These are phyloP conservation scores for Theileria orientalis DNA, from an alignment of 169 alveolate species.

Conservation along the genomic window DNA sequence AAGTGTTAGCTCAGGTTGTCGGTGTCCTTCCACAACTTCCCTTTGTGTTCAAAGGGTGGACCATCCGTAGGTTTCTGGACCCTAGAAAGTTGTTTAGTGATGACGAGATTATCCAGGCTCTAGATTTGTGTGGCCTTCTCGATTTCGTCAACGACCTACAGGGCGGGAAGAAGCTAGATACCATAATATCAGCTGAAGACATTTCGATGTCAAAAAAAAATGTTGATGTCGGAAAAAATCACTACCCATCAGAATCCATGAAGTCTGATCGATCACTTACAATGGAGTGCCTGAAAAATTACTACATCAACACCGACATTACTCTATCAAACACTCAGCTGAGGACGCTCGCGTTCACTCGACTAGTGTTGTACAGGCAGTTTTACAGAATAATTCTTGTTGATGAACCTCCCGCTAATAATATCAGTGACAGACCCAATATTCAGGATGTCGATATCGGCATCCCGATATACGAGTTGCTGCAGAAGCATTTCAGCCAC, in stretches of 20 bases:
- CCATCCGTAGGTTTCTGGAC: slow-evolving; percentile 60
- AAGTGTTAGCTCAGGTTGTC: slow-evolving; percentile 28
- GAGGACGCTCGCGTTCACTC: slow-evolving; percentile 72
- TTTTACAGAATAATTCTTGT: slow-evolving; percentile 71
- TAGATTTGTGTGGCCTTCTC: slow-evolving; percentile 53
- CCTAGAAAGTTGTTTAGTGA: slow-evolving; percentile 59
- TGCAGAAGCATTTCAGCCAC: slow-evolving; percentile 30
- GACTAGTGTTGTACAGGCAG: slow-evolving; percentile 68
- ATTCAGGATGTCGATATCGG: neutral
- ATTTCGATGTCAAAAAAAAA: neutral
- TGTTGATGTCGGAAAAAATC: neutral
- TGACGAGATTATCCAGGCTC: slow-evolving; percentile 39
- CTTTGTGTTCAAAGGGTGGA: slow-evolving; percentile 65
- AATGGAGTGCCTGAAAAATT: neutral
- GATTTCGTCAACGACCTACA: slow-evolving; percentile 34
- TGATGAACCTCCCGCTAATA: slow-evolving; percentile 80
- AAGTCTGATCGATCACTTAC: neutral
- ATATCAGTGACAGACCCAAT: neutral
- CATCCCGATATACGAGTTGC: slow-evolving; percentile 25
- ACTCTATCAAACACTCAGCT: slow-evolving; percentile 40
- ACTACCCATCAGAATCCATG: neutral
- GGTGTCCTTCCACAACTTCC: slow-evolving; percentile 64
- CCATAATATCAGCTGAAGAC: slow-evolving; percentile 25
- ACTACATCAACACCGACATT: slow-evolving; percentile 9
- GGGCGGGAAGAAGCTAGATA: slow-evolving; percentile 28